Conservation (phyloP, 129 eudicot species). For the Kitagawia praeruptora region DNA sequence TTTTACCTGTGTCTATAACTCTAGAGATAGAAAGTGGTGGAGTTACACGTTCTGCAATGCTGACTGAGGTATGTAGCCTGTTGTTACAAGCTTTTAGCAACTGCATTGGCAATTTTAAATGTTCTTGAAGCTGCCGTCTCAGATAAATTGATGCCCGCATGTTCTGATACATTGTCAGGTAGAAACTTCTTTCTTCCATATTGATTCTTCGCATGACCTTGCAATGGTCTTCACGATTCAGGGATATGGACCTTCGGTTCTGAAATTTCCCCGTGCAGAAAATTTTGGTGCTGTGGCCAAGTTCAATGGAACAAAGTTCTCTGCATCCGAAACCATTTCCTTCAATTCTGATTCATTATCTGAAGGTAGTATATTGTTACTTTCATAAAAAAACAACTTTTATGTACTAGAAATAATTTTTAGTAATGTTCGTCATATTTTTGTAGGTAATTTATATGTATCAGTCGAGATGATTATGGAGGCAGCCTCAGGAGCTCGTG, state of each 20-base stretch:
- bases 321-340: conserved; percentile 54
- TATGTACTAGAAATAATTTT: conserved; percentile 10
- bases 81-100: conserved; percentile 3
- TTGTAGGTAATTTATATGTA: conserved; percentile 59
- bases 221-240: conserved; percentile 44
- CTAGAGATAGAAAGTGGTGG: conserved; percentile 81
- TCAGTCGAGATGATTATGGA: conserved; percentile 88
- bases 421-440: conserved; percentile 6
- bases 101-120: not conserved
- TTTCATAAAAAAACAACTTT: not conserved
- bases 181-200: conserved; percentile 71
- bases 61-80: conserved; percentile 59
- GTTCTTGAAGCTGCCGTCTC: not conserved
- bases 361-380: conserved; percentile 31
- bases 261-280: conserved; percentile 88
- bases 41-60: conserved; percentile 44
- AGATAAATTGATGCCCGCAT: not conserved
- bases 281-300: conserved; percentile 64
- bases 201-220: conserved; percentile 93
- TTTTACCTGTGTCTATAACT: conserved; percentile 59
- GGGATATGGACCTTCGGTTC: conserved; percentile 56
- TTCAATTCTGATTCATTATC: conserved; percentile 41
- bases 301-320: conserved; percentile 74
- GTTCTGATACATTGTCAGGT: conserved; percentile 51
- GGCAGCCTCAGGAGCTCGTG: conserved; percentile 88